phyloP scores from a whole-genome alignment of 2,329 filamentous ascomycete species.

The Fusarium agapanthi region DNA sequence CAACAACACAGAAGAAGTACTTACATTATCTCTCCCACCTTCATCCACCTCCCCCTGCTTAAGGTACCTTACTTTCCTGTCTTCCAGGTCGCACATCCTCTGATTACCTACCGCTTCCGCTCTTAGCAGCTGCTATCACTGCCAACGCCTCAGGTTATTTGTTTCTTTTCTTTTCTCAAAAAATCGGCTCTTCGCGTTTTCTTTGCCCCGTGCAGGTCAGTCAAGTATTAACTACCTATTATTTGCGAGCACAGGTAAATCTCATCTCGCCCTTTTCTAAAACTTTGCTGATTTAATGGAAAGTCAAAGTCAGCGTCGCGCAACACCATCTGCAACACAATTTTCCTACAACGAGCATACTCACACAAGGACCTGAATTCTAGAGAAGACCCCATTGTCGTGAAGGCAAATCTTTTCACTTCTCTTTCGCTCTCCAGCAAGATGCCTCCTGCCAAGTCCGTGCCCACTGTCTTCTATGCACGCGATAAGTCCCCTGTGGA shows the following conservation, averaged over 20 bases:
- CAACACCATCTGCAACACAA: neutral
- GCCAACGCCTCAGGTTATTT: neutral
- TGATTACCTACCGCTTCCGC: neutral
- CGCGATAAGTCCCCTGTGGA: constrained; percentile 24
- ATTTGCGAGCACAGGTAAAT: neutral
- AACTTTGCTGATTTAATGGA: neutral
- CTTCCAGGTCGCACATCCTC: neutral
- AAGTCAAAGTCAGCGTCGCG: neutral
- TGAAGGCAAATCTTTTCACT: neutral
- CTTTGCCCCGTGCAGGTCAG: neutral
- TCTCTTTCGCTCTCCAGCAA: neutral
- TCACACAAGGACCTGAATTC: too few species aligned
- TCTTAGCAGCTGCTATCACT: neutral
- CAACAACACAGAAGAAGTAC: neutral
- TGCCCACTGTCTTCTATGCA: constrained; percentile 33
- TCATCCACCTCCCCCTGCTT: neutral
- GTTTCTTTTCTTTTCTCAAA: neutral
- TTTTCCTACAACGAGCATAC: neutral
- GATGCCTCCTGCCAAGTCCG: constrained; percentile 23
- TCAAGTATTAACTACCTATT: neutral
- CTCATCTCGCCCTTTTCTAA: neutral
- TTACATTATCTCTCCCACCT: neutral
- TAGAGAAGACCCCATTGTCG: neutral
- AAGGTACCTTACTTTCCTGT: too few species aligned
- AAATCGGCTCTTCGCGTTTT: neutral